Evolutionary conservation across 2,329 filamentous ascomycete species (phyloP), one percentile per base, ranked within the genome.

Genomic region (Cladophialophora carrionii): DNA sequence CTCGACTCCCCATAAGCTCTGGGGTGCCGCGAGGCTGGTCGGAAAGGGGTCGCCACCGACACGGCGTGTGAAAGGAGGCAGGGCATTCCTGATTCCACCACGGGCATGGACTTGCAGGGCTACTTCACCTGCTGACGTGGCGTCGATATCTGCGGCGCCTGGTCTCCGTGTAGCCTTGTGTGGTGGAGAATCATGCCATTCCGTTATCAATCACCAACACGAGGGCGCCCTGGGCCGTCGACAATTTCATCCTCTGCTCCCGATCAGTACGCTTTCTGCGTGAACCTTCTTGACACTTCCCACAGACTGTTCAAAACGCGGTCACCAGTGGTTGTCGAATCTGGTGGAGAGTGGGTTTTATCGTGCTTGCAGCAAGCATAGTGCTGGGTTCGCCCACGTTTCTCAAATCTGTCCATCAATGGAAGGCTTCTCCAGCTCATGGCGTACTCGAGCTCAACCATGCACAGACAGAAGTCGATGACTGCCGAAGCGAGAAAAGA

Each of bases 301-400:
- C 48, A 65, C 62, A 12, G 60, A 17, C 9, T 51, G 34, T 12
- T 26, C 41, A 63, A 32, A 63, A 32, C 20, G 34, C 41, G 52
- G 22, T 61, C 54, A 10, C 55, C 37, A 26, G 43, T 54, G 17
- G 54, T 49, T n/a, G 59, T 68, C 37, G 63, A 60, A 12, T 34
- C 48, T 6, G 63, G 66, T n/a, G 63, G 65, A 10, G 66, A 63
- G 48, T 65, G 56, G 24, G 57, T 29, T 49, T 65, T 37, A 63
- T 65, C 53, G 43, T 68, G 66, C 37, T 59, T 65, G 41, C 66
- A 68, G 31, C 66, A 68, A n/a, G 60, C 34, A 31, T 63, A 68
- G 60, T 65, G 66, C 43, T 65, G 31, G 34, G n/a, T 46, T 43
- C 49, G 24, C 43, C 37, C 37, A n/a, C 32, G 43, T 24, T 54